These are phyloP conservation scores for Penicillium digitatum DNA, from an alignment of 2,329 filamentous ascomycete genomes.

Conservation along the genomic window DNA sequence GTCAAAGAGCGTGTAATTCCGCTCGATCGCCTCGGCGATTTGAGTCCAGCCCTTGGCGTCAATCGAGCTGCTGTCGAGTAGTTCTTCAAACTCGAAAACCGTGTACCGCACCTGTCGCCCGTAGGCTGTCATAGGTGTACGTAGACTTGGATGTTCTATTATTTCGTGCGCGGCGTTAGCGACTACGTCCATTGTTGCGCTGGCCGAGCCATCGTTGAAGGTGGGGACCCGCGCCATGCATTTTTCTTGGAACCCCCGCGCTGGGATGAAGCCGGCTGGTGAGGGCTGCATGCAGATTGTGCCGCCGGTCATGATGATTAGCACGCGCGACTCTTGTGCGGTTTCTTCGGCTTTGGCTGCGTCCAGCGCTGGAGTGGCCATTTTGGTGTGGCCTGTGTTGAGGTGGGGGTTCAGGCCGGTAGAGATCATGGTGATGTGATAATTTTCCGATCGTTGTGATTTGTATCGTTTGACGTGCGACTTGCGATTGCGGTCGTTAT, in stretches of 20 bases:
- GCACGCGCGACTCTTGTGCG: constrained; percentile 70
- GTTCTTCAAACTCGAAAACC: constrained; percentile 75
- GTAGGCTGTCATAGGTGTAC: constrained; percentile 77
- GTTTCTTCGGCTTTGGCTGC: constrained; percentile 21
- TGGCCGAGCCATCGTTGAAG: constrained; percentile 73
- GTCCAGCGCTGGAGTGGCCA: constrained; percentile 24
- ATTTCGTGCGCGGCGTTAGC: constrained; percentile 48
- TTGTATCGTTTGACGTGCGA: not conserved
- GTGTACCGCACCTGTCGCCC: constrained; percentile 77
- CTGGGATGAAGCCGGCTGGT: constrained; percentile 73
- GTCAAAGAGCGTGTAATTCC: constrained; percentile 85
- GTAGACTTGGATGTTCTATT: constrained; percentile 61
- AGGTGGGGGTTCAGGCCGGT: not conserved
- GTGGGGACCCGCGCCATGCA: constrained; percentile 77
- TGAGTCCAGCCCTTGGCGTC: constrained; percentile 80
- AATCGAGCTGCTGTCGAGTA: constrained; percentile 88
- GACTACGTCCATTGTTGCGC: constrained; percentile 54
- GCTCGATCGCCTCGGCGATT: constrained; percentile 72
- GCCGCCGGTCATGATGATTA: constrained; percentile 82
- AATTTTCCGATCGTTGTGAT: not conserved
- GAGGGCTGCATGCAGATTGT: constrained; percentile 88
- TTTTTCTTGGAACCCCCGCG: constrained; percentile 72
- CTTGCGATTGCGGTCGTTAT: not conserved
- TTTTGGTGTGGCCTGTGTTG: constrained; percentile 3
- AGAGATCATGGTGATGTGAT: not conserved